phyloP scores from a whole-genome alignment of 768 basidiomycete genomes.

The Mycena galericulata region DNA sequence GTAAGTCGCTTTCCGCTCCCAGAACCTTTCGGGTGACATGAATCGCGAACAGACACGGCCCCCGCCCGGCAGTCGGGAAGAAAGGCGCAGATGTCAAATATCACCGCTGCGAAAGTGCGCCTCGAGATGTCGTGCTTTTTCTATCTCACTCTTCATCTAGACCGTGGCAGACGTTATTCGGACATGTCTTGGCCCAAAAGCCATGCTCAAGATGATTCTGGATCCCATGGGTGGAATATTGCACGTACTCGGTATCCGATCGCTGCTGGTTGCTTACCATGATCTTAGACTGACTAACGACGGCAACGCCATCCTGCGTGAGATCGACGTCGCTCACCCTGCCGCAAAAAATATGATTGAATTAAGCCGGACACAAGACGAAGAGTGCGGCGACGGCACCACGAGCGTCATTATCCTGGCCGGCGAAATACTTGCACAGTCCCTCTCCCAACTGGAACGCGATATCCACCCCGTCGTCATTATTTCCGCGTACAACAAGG shows the following conservation, averaged over 20 bases:
- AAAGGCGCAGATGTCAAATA: constrained; percentile 97
- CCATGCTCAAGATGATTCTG: constrained; percentile 99
- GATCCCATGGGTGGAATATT: constrained; percentile 99
- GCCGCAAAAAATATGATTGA: constrained; percentile 99
- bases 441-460: constrained; percentile 91
- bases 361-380: constrained; percentile 96
- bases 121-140: background rate
- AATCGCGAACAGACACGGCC: constrained; percentile 76
- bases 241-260: constrained; percentile 57
- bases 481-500: constrained; percentile 97
- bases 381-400: constrained; percentile 98
- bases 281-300: constrained; percentile 89
- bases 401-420: constrained; percentile 98
- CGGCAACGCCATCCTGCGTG: constrained; percentile 98
- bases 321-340: constrained; percentile 98
- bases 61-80: constrained; percentile 94
- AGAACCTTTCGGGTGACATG: constrained; percentile 2
- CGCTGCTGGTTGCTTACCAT: constrained; percentile 14
- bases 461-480: constrained; percentile 99
- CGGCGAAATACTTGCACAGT: constrained; percentile 97
- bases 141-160: constrained; percentile 51
- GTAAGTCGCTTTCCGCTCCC: constrained; percentile 50
- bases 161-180: constrained; percentile 98
- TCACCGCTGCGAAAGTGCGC: constrained; percentile 93
- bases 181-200: constrained; percentile 96